These are phyloP conservation scores for Rutstroemia sp. DNA, from an alignment of 2,329 filamentous ascomycete species.

Conservation along the genomic window DNA sequence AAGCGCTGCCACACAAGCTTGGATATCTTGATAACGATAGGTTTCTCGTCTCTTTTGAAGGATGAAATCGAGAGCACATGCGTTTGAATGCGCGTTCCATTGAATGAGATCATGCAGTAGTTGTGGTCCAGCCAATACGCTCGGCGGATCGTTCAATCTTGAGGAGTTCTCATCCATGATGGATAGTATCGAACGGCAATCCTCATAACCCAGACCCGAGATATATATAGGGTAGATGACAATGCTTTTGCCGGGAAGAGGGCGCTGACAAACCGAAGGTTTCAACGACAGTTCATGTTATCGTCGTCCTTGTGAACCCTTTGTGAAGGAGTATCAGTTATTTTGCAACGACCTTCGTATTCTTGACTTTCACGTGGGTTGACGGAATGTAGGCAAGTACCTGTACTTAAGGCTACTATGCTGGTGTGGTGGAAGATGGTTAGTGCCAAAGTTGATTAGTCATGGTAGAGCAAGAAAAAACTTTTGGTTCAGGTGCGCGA, in stretches of 20 bases:
- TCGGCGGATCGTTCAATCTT: conserved; percentile 50
- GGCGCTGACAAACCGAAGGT: background rate
- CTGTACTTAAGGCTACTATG: background rate
- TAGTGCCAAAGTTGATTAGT: background rate
- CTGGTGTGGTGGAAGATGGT: background rate
- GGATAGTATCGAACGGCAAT: conserved; percentile 2
- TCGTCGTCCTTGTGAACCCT: background rate
- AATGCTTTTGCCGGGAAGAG: background rate
- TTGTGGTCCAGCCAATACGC: conserved; percentile 43
- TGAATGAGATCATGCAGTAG: conserved; percentile 58
- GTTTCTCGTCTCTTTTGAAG: conserved; percentile 33
- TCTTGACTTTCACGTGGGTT: background rate
- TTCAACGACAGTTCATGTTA: background rate
- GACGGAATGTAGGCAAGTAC: background rate
- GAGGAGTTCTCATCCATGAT: conserved; percentile 35
- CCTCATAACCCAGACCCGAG: conserved; percentile 12
- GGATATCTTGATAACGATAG: conserved; percentile 29
- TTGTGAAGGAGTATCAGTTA: background rate
- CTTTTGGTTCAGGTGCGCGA: no score
- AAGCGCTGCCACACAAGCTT: conserved; percentile 34
- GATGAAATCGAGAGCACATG: conserved; percentile 58
- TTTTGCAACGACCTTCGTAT: background rate
- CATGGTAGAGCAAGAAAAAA: background rate
- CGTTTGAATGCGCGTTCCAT: conserved; percentile 28
- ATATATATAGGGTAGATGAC: background rate